Conservation (phyloP, 768 basidiomycete species). For the Lactifluus echinatus region DNA sequence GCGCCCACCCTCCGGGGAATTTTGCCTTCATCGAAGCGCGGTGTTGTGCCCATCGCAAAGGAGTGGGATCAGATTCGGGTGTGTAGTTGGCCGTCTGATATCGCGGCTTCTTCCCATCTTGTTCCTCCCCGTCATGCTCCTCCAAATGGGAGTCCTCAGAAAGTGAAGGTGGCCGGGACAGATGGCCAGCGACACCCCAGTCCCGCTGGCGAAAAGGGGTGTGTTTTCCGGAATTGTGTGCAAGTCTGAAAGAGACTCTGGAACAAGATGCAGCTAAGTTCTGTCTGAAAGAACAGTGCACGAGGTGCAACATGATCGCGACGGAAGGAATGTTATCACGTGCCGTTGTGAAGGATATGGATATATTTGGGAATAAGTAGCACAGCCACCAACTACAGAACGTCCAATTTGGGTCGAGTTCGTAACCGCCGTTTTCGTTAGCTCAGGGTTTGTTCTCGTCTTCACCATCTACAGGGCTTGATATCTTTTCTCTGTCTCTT, state of each 20-base stretch:
- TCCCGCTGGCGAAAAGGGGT: background rate
- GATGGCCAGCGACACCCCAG: conserved; percentile 15
- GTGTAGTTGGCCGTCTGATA: conserved; percentile 15
- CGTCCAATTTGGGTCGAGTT: background rate
- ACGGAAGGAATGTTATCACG: background rate
- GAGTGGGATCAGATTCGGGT: conserved; percentile 20
- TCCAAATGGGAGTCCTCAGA: no score
- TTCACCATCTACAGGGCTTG: conserved; percentile 1
- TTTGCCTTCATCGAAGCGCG: conserved; percentile 27
- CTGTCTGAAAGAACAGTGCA: background rate
- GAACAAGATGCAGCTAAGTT: background rate
- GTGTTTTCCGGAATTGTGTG: background rate
- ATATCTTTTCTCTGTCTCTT: background rate
- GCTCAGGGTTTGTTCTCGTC: background rate
- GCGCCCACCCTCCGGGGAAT: conserved; percentile 39
- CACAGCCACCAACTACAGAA: conserved; percentile 10
- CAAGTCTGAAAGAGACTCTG: background rate
- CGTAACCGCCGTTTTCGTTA: background rate
- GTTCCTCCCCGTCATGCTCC: background rate
- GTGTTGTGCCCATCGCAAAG: conserved; percentile 25
- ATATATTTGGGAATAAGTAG: background rate
- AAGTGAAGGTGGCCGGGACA: conserved; percentile 11
- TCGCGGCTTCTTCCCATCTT: conserved; percentile 8
- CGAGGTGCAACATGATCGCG: conserved; percentile 1
- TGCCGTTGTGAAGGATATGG: background rate